These are phyloP conservation scores for Ustilago tritici DNA, from an alignment of 1,284 basidiomycete genomes.

Conservation along the genomic window DNA sequence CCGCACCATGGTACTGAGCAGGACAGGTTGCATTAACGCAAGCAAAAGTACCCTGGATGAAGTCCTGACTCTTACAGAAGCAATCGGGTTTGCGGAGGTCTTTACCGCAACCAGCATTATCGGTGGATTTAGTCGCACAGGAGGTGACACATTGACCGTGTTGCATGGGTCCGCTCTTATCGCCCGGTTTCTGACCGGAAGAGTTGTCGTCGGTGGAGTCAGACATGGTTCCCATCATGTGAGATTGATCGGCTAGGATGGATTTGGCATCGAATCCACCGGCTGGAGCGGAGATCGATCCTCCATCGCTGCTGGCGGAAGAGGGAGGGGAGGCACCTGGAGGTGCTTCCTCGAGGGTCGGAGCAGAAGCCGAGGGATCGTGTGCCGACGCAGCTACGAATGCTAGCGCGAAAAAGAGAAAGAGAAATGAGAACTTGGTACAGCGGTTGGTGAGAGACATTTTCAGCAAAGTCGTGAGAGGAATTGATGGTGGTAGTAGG, in stretches of 20 bases:
- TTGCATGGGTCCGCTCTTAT: neutral
- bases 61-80: conserved; percentile 40
- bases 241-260: conserved; percentile 16
- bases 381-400: conserved; percentile 11
- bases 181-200: neutral
- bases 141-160: conserved; percentile 37
- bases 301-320: conserved; percentile 7
- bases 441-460: neutral
- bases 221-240: conserved; percentile 21
- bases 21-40: conserved; percentile 52
- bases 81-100: conserved; percentile 46
- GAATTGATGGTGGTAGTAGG: neutral
- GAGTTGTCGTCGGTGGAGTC: conserved; percentile 35
- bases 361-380: neutral
- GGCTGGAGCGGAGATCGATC: conserved; percentile 30
- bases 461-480: neutral
- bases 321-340: neutral
- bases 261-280: conserved; percentile 24
- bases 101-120: conserved; percentile 33
- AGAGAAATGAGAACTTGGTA: conserved; percentile 7
- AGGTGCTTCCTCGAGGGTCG: conserved; percentile 8
- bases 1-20: conserved; percentile 47
- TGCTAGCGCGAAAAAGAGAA: conserved; percentile 14
- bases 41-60: conserved; percentile 37
- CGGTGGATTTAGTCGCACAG: conserved; percentile 35